Evolutionary conservation across 805 yeast species (phyloP).

Genomic region (Wickerhamomyces bisporus): DNA sequence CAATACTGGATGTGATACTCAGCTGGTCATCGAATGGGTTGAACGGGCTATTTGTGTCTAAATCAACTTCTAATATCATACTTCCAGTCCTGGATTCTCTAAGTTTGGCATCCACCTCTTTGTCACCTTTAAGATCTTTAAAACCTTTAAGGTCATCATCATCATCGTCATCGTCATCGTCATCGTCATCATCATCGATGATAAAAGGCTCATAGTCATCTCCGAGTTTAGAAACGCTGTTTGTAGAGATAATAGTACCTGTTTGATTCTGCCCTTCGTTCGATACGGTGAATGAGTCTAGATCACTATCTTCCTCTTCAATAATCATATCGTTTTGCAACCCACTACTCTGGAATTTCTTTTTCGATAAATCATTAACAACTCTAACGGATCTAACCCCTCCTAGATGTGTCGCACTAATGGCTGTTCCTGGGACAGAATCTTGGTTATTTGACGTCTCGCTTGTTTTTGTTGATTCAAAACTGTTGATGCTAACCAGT

Average conservation of each 20-base stretch:
- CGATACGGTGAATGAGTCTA: background rate
- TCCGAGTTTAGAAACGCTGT: slow-evolving; percentile 1
- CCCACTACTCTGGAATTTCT: slow-evolving; percentile 7
- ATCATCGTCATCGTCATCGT: slow-evolving; percentile 7
- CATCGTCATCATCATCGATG: slow-evolving; percentile 17
- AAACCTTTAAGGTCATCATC: slow-evolving; percentile 12
- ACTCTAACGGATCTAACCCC: slow-evolving; percentile 21
- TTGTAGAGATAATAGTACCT: slow-evolving; percentile 6
- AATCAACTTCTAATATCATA: slow-evolving; percentile 22
- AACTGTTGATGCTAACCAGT: slow-evolving; percentile 44
- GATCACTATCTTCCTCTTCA: slow-evolving; percentile 17
- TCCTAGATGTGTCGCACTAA: slow-evolving; percentile 20
- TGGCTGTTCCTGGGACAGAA: slow-evolving; percentile 19
- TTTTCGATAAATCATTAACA: slow-evolving; percentile 1
- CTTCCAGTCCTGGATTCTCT: slow-evolving; percentile 17
- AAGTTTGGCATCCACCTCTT: slow-evolving; percentile 5
- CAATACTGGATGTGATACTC: background rate
- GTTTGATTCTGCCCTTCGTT: slow-evolving; percentile 3
- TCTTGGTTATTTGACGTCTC: slow-evolving; percentile 19
- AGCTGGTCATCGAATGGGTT: slow-evolving; percentile 18
- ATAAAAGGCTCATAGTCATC: slow-evolving; percentile 24
- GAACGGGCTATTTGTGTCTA: slow-evolving; percentile 16
- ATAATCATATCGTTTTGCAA: slow-evolving; percentile 13
- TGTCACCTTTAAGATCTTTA: slow-evolving; percentile 7
- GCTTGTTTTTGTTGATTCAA: background rate